Conservation (phyloP, 148 eudicot species). For the Nepenthes mirabilis region DNA sequence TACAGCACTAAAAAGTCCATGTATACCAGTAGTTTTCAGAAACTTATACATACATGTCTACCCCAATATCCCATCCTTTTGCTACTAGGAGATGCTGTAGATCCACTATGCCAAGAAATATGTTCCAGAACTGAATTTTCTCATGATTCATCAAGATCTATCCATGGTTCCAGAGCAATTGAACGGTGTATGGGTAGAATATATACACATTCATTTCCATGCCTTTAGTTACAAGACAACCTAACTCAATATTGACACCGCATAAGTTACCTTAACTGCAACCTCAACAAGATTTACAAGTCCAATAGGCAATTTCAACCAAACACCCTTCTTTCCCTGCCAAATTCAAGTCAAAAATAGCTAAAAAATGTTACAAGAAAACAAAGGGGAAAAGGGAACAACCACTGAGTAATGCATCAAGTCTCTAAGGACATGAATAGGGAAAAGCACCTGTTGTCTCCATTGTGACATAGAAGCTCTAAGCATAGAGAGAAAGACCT, state of each 20-base stretch:
- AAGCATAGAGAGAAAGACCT: conserved; percentile 30
- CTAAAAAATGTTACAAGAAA: background rate
- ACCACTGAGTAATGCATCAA: background rate
- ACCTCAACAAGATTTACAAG: conserved; percentile 58
- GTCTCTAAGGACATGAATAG: background rate
- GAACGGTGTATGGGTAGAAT: too few species aligned
- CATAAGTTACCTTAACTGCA: conserved; percentile 42
- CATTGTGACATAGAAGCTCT: conserved; percentile 49
- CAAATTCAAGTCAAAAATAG: background rate
- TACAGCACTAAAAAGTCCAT: background rate
- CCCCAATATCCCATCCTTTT: background rate
- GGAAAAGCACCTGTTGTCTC: conserved; percentile 31
- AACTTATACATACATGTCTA: background rate
- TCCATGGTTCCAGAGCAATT: too few species aligned
- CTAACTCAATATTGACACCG: background rate
- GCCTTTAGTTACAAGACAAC: background rate
- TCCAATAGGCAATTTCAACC: conserved; percentile 65
- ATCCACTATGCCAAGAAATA: too few species aligned
- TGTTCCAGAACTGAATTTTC: background rate
- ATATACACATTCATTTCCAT: too few species aligned
- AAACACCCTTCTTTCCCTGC: conserved; percentile 77
- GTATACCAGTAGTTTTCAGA: too few species aligned
- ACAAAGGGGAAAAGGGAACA: background rate
- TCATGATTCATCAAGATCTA: too few species aligned
- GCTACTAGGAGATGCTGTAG: too few species aligned